Conservation (phyloP, 2,329 filamentous ascomycete species). For the Ploettnerulaceae sp. region DNA sequence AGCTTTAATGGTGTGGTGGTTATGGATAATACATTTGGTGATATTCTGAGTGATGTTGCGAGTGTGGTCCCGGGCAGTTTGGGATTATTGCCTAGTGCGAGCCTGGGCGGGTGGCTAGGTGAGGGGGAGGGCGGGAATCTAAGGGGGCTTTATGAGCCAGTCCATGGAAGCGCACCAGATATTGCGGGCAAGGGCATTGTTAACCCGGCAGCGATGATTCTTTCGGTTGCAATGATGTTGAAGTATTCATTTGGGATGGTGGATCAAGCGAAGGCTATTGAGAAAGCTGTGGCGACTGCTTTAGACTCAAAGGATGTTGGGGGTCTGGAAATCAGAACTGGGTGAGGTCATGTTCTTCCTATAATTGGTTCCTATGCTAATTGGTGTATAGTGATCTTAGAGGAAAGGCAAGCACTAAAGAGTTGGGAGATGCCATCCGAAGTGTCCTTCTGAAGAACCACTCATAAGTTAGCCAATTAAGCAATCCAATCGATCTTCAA, state of each 20-base stretch:
- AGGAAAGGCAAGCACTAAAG: slow-evolving; percentile 2
- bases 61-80: slow-evolving; percentile 86
- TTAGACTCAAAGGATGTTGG: slow-evolving; percentile 53
- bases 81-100: slow-evolving; percentile 79
- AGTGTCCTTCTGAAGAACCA: not conserved
- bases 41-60: slow-evolving; percentile 90
- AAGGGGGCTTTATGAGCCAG: slow-evolving; percentile 84
- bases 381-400: not conserved
- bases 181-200: slow-evolving; percentile 86
- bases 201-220: slow-evolving; percentile 82
- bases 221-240: slow-evolving; percentile 93
- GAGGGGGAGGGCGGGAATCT: slow-evolving; percentile 40
- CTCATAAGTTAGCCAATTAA: too few species aligned
- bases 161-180: slow-evolving; percentile 86
- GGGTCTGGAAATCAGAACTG: slow-evolving; percentile 7
- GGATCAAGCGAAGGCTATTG: slow-evolving; percentile 68
- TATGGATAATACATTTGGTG: slow-evolving; percentile 80
- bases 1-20: slow-evolving; percentile 83
- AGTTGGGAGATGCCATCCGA: slow-evolving; percentile 3
- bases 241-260: slow-evolving; percentile 80
- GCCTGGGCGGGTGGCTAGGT: slow-evolving; percentile 41
- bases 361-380: too few species aligned
- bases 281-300: slow-evolving; percentile 70
- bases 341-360: not conserved
- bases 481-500: too few species aligned